Conservation (phyloP, 305 asterid species). For the Nicotiana rustica region DNA sequence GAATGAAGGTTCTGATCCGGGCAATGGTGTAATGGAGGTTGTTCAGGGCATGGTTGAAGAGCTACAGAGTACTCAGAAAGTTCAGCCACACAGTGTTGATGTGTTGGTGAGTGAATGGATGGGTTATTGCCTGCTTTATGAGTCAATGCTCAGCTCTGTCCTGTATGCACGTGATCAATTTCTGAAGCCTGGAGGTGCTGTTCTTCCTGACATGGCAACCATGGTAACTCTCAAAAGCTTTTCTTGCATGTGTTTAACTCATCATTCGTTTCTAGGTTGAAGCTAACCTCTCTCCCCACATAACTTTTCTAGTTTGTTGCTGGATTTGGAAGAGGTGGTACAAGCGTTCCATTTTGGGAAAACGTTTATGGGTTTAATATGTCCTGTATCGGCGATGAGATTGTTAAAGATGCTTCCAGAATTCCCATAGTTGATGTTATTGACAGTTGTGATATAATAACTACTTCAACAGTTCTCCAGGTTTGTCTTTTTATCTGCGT, state of each 20-base stretch:
- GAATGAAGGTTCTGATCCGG: constrained; percentile 38
- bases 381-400: constrained; percentile 83
- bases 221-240: constrained; percentile 56
- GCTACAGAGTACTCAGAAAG: constrained; percentile 50
- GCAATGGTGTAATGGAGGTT: constrained; percentile 67
- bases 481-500: constrained; percentile 44
- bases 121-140: constrained; percentile 96
- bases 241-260: background rate
- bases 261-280: background rate
- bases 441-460: constrained; percentile 66
- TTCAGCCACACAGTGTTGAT: constrained; percentile 76
- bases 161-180: constrained; percentile 91
- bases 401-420: constrained; percentile 69
- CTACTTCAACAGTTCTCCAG: constrained; percentile 77
- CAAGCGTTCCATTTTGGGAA: constrained; percentile 94
- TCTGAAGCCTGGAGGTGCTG: constrained; percentile 95
- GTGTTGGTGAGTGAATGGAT: constrained; percentile 94
- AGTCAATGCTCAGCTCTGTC: constrained; percentile 90
- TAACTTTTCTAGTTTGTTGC: constrained; percentile 69
- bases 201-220: constrained; percentile 93
- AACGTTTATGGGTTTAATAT: constrained; percentile 86
- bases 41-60: constrained; percentile 93
- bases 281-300: background rate
- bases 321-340: constrained; percentile 91
- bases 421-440: constrained; percentile 77